Conservation (phyloP, 257 asterid genomes). For the Capsicum pubescens region DNA sequence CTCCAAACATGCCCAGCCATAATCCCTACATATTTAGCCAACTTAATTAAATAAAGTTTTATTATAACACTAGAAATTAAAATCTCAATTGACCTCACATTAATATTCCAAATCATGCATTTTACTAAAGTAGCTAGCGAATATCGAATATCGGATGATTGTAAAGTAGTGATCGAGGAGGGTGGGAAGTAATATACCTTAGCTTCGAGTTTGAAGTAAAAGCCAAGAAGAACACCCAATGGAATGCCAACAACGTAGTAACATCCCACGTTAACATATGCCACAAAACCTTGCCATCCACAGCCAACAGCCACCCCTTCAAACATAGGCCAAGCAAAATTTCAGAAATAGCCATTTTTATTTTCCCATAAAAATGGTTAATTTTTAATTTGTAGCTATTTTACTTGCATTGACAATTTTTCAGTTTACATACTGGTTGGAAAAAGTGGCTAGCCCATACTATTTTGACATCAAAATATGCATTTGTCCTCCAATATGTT, state of each 20-base stretch:
- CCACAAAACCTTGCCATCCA: slow-evolving; percentile 49
- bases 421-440: too few species aligned
- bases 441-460: too few species aligned
- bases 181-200: slow-evolving; percentile 13
- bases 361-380: too few species aligned
- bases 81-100: neutral
- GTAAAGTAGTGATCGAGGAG: neutral
- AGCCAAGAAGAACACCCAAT: slow-evolving; percentile 37
- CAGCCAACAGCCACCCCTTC: slow-evolving; percentile 51
- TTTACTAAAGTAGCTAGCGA: too few species aligned
- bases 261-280: slow-evolving; percentile 46
- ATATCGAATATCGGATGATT: neutral
- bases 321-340: neutral
- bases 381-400: too few species aligned
- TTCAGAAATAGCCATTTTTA: too few species aligned
- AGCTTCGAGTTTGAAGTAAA: slow-evolving; percentile 35
- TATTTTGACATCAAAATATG: too few species aligned
- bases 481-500: too few species aligned
- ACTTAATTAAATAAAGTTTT: neutral
- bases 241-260: slow-evolving; percentile 43
- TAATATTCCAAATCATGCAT: too few species aligned
- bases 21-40: slow-evolving; percentile 37
- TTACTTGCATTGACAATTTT: too few species aligned
- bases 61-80: neutral
- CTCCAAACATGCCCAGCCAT: slow-evolving; percentile 47